Evolutionary conservation across 768 basidiomycete species (phyloP).

Genomic region (Tulasnella sp.): DNA sequence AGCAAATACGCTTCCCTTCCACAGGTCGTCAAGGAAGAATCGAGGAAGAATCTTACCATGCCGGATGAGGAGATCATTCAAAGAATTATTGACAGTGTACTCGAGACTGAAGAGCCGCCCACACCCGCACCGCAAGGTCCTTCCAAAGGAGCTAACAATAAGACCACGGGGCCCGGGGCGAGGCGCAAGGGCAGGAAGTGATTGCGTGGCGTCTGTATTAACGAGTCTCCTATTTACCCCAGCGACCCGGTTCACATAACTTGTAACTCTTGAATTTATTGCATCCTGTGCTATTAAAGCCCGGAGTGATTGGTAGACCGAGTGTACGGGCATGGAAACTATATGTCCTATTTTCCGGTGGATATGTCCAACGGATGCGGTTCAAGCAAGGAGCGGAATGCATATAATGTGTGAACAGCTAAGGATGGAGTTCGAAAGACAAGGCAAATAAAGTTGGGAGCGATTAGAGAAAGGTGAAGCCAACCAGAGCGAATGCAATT

Average conservation of each 20-base stretch:
- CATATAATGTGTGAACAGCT: too few relatives aligned
- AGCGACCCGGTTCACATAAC: background rate
- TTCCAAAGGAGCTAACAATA: background rate
- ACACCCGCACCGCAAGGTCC: background rate
- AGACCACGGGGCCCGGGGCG: background rate
- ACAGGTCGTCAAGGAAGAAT: slow-evolving; percentile 4
- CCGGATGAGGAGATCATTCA: slow-evolving; percentile 12
- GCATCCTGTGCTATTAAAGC: too few relatives aligned
- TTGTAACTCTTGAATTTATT: background rate
- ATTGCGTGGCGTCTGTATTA: background rate
- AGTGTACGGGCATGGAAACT: too few relatives aligned
- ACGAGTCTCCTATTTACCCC: background rate
- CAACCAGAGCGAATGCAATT: too few relatives aligned
- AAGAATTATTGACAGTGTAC: slow-evolving; percentile 6
- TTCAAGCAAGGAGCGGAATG: too few relatives aligned
- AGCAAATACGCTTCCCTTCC: slow-evolving; percentile 2
- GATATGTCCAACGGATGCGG: too few relatives aligned
- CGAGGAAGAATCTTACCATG: slow-evolving; percentile 16
- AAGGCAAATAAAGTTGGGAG: too few relatives aligned
- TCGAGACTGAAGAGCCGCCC: background rate
- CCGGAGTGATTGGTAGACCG: too few relatives aligned
- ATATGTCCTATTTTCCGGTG: too few relatives aligned
- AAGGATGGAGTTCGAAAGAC: too few relatives aligned
- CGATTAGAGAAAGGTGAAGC: too few relatives aligned
- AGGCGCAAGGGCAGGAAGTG: background rate